Evolutionary conservation across 768 basidiomycete species (phyloP), one percentile per base, ranked within the genome.

Genomic region (Crassisporium funariophilum): DNA sequence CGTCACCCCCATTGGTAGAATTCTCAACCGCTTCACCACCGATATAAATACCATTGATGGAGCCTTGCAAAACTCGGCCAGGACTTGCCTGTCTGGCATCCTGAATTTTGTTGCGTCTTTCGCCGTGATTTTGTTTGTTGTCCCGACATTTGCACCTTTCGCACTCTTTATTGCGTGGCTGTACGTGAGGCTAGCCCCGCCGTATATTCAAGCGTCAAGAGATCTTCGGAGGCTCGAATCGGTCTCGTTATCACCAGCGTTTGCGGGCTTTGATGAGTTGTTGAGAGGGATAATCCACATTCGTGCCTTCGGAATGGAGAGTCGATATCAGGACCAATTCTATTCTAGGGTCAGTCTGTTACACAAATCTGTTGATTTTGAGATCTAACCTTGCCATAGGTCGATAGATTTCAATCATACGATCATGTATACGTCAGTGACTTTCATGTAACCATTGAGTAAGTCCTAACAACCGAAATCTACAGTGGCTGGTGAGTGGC

Each of bases 11-110:
- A 81, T 86, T 29, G 90, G 90, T 8, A 72, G 87, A 6, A 86
- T 92, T 54, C 73, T 88, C 29, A 91, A 91, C 57, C 78, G 91
- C 13, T 88, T 92, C 58, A 86, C 85, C 11, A 76, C 79, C 5
- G 88, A 91, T 55, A 84, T 91, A 57, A 83, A 82, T 41, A 83
- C 83, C 4, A 81, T 91, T 34, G 89, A 92, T 58, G 74, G 77
- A 5, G 73, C 78, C 0, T 69, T 88, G 1, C 78, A 83, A 54
- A 66, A 65, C 41, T 84, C 83, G 5, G 78, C 76, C 4, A 66
- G 81, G 27, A 65, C 64, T 6, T 84, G 82, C 38, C 59, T 86
- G 11, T 71, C 74, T 4, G 83, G 83, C 4, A 63, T 78, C 6
- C 64, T 87, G 48, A 80, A 77, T 44, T 88, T 87, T 57, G 9